A percentile compares a stretch with the other conserved stretches of the same genome.
Evolutionary conservation across 495 filamentous ascomycete species (phyloP).

Genomic region (Chaetomidium leptoderma): DNA sequence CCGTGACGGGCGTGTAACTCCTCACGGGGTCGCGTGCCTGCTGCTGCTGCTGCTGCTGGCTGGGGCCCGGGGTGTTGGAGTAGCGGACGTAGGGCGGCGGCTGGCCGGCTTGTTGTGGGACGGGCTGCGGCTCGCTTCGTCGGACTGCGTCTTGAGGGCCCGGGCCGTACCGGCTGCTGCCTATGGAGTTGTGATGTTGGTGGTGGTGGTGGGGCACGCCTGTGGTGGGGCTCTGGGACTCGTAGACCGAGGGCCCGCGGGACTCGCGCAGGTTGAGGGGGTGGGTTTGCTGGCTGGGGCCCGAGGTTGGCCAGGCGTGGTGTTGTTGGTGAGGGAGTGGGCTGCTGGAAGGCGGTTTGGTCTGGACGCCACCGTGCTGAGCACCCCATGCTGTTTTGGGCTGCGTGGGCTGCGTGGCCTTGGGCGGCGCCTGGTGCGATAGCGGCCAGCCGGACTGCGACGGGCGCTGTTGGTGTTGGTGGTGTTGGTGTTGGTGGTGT

Average conservation of each 20-base stretch:
- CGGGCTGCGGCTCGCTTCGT: slow-evolving; percentile 12
- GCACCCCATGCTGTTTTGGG: slow-evolving; percentile 42
- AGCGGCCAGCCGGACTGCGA: slow-evolving; percentile 31
- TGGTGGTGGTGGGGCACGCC: slow-evolving; percentile 24
- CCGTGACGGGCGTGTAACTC: slow-evolving; percentile 30
- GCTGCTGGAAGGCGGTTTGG: slow-evolving; percentile 38
- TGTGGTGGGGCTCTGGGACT: slow-evolving; percentile 26
- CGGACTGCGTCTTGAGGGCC: slow-evolving; percentile 20
- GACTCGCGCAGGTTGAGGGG: slow-evolving; percentile 37
- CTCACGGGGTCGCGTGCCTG: slow-evolving; percentile 20
- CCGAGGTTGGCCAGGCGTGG: slow-evolving; percentile 34
- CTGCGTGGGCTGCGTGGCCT: slow-evolving; percentile 35
- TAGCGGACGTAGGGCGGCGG: slow-evolving; percentile 30
- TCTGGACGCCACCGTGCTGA: slow-evolving; percentile 38
- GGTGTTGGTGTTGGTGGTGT: slow-evolving; percentile 21
- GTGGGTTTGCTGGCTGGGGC: slow-evolving; percentile 31
- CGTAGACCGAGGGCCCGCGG: slow-evolving; percentile 33
- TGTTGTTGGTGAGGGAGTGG: slow-evolving; percentile 39
- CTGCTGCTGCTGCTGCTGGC: slow-evolving; percentile 16
- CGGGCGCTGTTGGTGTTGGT: slow-evolving; percentile 26
- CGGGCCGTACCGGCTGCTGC: slow-evolving; percentile 22
- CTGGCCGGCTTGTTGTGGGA: slow-evolving; percentile 27
- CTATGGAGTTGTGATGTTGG: slow-evolving; percentile 27
- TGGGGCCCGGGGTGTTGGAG: slow-evolving; percentile 29
- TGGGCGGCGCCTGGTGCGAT: slow-evolving; percentile 39